Evolutionary conservation across 2,329 filamentous ascomycete species (phyloP).

Genomic region (Fusarium sp.): DNA sequence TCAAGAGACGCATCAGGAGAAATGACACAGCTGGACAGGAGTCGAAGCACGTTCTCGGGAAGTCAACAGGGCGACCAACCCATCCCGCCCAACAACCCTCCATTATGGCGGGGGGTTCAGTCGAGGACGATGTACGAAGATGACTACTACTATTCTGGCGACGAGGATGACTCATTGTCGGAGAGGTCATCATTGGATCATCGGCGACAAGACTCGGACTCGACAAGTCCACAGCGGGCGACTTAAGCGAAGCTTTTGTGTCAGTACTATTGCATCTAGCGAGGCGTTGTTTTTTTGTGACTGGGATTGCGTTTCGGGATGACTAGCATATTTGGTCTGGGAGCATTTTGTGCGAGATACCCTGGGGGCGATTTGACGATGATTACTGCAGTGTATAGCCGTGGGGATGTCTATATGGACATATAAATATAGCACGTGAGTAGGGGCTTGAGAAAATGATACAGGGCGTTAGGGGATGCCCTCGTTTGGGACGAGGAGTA

Average conservation of each 20-base stretch:
- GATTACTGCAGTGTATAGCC: slow-evolving; percentile 17
- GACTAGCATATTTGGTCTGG: slow-evolving; percentile 23
- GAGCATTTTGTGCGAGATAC: slow-evolving; percentile 39
- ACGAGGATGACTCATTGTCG: slow-evolving; percentile 50
- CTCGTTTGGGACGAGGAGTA: background rate
- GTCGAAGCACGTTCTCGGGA: slow-evolving; percentile 42
- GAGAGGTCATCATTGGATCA: slow-evolving; percentile 51
- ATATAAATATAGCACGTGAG: background rate
- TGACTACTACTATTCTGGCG: slow-evolving; percentile 51
- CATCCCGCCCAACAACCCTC: slow-evolving; percentile 55
- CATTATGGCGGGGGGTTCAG: slow-evolving; percentile 61
- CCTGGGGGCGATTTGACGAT: slow-evolving; percentile 23
- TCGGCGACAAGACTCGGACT: slow-evolving; percentile 47
- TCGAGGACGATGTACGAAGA: slow-evolving; percentile 53
- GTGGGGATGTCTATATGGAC: slow-evolving; percentile 2
- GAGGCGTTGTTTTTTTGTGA: slow-evolving; percentile 43
- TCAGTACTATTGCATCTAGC: slow-evolving; percentile 50
- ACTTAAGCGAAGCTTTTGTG: slow-evolving; percentile 32
- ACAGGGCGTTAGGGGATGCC: slow-evolving; percentile 16
- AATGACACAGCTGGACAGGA: slow-evolving; percentile 37
- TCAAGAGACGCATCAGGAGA: slow-evolving; percentile 46
- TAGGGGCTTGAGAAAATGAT: background rate
- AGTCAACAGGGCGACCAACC: slow-evolving; percentile 47
- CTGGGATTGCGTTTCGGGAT: slow-evolving; percentile 11
- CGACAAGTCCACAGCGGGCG: slow-evolving; percentile 39